Base-by-base conservation (phyloP, 768 basidiomycete species). In the Clavulina sp. region DNA sequence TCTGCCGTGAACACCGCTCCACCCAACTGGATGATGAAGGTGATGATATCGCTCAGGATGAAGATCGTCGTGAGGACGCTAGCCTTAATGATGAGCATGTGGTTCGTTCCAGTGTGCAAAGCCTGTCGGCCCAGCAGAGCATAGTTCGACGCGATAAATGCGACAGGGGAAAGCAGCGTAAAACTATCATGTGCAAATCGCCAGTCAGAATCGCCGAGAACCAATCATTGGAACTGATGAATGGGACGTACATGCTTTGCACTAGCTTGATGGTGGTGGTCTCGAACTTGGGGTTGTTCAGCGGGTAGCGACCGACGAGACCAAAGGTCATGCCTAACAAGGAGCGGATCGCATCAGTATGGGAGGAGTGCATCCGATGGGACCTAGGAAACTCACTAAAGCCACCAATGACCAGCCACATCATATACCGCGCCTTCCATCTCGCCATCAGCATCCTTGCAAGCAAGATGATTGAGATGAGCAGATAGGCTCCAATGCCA, bases 141-240 rank as follows among this genome's bases (percentile, higher is more conserved):
- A 57, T 84, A 84, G 58, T 78, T 71, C 13, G 76, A 71, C 3
- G 78, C 78, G 55, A 81, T 78, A 64, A 84, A 84, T 26, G 78
- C 81, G 60, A 82, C 84, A 3, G 81, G 81, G 9, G 34, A 38
- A 38, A 38, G 34, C 9, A 38, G 9, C 9, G 19, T 19, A 38
- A 38, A 38, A 9, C 76, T 78, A 44, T 28, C 24, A 56, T 30
- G 9, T 38, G 36, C 24, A 19, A 18, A 38, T 40, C n/a, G n/a
- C n/a, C n/a, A n/a, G n/a, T n/a, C n/a, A n/a, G n/a, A n/a, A n/a
- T n/a, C n/a, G n/a, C n/a, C n/a, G n/a, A n/a, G n/a, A n/a, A n/a
- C n/a, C n/a, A n/a, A n/a, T n/a, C n/a, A n/a, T n/a, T n/a, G n/a
- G n/a, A n/a, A n/a, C n/a, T n/a, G n/a, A n/a, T n/a, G n/a, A n/a